phyloP scores from a whole-genome alignment of 2,329 filamentous ascomycete species.

The Phoma herbarum region DNA sequence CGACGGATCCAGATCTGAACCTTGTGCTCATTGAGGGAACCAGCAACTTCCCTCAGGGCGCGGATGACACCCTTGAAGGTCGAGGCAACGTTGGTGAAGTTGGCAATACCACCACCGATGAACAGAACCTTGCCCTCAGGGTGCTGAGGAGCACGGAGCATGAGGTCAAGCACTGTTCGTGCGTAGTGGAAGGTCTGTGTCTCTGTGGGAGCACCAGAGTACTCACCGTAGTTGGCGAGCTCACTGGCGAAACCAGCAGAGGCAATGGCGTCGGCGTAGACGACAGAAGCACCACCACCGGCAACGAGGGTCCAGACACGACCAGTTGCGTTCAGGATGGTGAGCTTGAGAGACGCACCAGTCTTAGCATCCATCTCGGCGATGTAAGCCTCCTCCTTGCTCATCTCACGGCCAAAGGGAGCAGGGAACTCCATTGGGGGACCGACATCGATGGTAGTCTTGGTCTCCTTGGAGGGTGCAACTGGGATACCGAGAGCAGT shows the following conservation, averaged over 20 bases:
- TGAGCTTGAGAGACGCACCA: conserved; percentile 97
- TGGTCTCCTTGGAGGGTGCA: conserved; percentile 67
- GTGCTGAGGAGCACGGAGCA: conserved; percentile 87
- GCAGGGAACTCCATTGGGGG: conserved; percentile 99
- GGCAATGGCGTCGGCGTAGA: conserved; percentile 98
- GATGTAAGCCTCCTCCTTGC: conserved; percentile 99
- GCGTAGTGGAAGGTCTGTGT: conserved; percentile 99
- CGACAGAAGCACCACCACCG: conserved; percentile 98
- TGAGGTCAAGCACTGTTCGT: conserved; percentile 93
- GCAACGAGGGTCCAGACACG: conserved; percentile 98
- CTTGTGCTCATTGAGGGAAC: conserved; percentile 91
- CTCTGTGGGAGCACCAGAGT: conserved; percentile 98
- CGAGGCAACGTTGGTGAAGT: conserved; percentile 99
- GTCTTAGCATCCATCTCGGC: conserved; percentile 99
- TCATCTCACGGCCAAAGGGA: conserved; percentile 97
- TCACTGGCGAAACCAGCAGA: conserved; percentile 94
- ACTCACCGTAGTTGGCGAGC: conserved; percentile 99
- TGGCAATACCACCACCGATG: conserved; percentile 99
- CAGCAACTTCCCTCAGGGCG: conserved; percentile 88
- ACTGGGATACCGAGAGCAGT: conserved; percentile 84
- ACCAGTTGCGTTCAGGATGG: conserved; percentile 88
- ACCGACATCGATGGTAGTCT: conserved; percentile 93
- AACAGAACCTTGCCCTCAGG: conserved; percentile 98
- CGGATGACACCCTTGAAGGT: conserved; percentile 99
- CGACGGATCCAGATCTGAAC: conserved; percentile 95